Evolutionary conservation across 1,284 basidiomycete genomes (phyloP).

Genomic region (Trichosporon sp.): DNA sequence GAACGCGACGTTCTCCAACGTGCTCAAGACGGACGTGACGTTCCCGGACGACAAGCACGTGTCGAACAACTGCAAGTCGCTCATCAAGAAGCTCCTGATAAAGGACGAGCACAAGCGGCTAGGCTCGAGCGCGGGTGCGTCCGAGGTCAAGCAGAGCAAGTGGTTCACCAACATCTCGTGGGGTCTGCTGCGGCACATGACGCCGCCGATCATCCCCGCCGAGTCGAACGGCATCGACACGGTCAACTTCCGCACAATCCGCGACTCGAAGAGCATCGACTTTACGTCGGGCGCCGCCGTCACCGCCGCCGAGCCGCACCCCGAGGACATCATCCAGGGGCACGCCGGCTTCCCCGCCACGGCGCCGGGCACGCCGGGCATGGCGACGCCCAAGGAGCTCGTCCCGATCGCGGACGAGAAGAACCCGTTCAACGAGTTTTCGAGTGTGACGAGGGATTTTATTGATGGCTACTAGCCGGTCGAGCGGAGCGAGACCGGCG

Average conservation of each 20-base stretch:
- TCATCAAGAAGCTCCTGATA: slow-evolving; percentile 81
- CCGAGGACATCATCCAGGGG: slow-evolving; percentile 44
- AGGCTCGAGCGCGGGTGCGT: slow-evolving; percentile 88
- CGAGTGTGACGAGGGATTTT: slow-evolving; percentile 73
- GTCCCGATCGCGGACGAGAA: slow-evolving; percentile 50
- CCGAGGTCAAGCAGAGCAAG: slow-evolving; percentile 97
- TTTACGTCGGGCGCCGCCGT: slow-evolving; percentile 55
- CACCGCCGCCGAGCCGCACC: not conserved
- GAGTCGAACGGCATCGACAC: slow-evolving; percentile 78
- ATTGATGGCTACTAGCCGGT: slow-evolving; percentile 28
- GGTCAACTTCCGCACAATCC: slow-evolving; percentile 83
- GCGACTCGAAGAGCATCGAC: slow-evolving; percentile 85
- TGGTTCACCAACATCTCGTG: slow-evolving; percentile 97
- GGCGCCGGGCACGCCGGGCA: slow-evolving; percentile 53
- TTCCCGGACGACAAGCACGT: slow-evolving; percentile 85
- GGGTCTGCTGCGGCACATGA: slow-evolving; percentile 88
- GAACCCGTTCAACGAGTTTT: slow-evolving; percentile 72
- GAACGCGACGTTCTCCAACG: slow-evolving; percentile 94
- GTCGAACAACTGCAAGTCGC: slow-evolving; percentile 79
- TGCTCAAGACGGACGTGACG: slow-evolving; percentile 76
- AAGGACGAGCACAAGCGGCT: slow-evolving; percentile 87
- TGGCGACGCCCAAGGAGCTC: slow-evolving; percentile 50
- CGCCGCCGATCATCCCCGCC: slow-evolving; percentile 85
- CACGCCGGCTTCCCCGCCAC: slow-evolving; percentile 48
- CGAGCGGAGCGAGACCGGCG: not conserved